A percentile compares a stretch with the other conserved stretches of the same genome.
Evolutionary conservation across 2,329 filamentous ascomycete genomes (phyloP).

Genomic region (Fusarium gaditjirri): DNA sequence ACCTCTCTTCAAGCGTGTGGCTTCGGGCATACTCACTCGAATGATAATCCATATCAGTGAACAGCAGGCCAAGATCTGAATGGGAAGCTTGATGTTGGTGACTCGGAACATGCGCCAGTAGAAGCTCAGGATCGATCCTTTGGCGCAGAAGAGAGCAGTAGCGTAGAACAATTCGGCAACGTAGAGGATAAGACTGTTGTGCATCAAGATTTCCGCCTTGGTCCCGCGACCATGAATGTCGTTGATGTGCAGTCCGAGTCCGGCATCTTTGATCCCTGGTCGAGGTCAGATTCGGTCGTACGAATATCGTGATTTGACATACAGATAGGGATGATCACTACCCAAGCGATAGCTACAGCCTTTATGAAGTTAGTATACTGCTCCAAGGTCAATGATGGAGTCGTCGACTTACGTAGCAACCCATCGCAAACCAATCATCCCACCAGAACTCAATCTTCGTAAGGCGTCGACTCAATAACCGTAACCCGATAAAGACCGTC

Average conservation of each 20-base stretch:
- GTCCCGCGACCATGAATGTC: slow-evolving; percentile 15
- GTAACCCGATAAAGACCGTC: slow-evolving; percentile 20
- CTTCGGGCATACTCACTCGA: slow-evolving; percentile 17
- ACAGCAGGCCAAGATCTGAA: slow-evolving; percentile 39
- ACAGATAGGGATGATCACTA: slow-evolving; percentile 31
- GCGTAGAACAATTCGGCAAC: slow-evolving; percentile 45
- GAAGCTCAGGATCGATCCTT: slow-evolving; percentile 44
- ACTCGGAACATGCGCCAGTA: slow-evolving; percentile 49
- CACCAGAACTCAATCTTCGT: slow-evolving; percentile 33
- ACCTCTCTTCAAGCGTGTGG: background rate
- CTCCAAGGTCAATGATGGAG: accelerated
- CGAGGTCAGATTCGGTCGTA: background rate
- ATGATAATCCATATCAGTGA: slow-evolving; percentile 45
- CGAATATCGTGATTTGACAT: background rate
- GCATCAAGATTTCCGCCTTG: slow-evolving; percentile 6
- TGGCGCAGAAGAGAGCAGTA: slow-evolving; percentile 42
- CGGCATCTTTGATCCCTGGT: slow-evolving; percentile 20
- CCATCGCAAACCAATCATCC: slow-evolving; percentile 35
- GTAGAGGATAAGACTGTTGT: slow-evolving; percentile 25
- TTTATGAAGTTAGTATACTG: accelerated
- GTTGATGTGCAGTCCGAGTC: slow-evolving; percentile 30
- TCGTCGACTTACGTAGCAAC: slow-evolving; percentile 18
- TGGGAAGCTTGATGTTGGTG: slow-evolving; percentile 41
- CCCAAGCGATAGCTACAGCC: slow-evolving; percentile 30
- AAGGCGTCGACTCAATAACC: slow-evolving; percentile 27